These are phyloP conservation scores for Curvularia hawaiiensis DNA, from an alignment of 2,329 filamentous ascomycete genomes.

Conservation along the genomic window DNA sequence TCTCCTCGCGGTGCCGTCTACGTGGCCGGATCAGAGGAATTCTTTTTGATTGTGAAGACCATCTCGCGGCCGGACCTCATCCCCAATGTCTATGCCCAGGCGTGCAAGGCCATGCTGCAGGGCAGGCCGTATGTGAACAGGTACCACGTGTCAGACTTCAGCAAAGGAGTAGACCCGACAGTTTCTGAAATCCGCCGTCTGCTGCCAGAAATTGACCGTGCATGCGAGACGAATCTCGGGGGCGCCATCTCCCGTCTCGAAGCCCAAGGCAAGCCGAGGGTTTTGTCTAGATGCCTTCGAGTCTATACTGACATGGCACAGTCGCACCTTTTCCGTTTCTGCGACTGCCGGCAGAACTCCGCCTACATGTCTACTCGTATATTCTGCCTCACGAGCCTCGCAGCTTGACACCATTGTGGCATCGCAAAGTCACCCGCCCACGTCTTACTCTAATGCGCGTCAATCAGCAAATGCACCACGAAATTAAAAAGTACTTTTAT, in stretches of 20 bases:
- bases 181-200: constrained; percentile 29
- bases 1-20: constrained; percentile 20
- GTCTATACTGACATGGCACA: constrained; percentile 12
- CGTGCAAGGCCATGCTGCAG: constrained; percentile 22
- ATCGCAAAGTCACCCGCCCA: constrained; percentile 4
- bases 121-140: constrained; percentile 24
- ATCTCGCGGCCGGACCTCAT: constrained; percentile 27
- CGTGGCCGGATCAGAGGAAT: constrained; percentile 25
- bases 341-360: constrained; percentile 30
- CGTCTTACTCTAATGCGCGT: constrained; percentile 26
- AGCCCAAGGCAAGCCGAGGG: constrained; percentile 17
- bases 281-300: too few species aligned
- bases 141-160: constrained; percentile 15
- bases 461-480: constrained; percentile 22
- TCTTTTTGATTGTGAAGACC: constrained; percentile 23
- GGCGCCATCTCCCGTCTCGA: constrained; percentile 19
- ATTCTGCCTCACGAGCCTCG: constrained; percentile 23
- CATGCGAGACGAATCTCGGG: constrained; percentile 25
- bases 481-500: constrained; percentile 25
- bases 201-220: constrained; percentile 23
- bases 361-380: constrained; percentile 26
- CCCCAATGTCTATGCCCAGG: constrained; percentile 24
- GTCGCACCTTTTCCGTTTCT: constrained; percentile 32
- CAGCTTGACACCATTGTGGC: constrained; percentile 7
- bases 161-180: constrained; percentile 22